Evolutionary conservation across 257 asterid genomes (phyloP).

Genomic region (Nicotiana benthamiana): DNA sequence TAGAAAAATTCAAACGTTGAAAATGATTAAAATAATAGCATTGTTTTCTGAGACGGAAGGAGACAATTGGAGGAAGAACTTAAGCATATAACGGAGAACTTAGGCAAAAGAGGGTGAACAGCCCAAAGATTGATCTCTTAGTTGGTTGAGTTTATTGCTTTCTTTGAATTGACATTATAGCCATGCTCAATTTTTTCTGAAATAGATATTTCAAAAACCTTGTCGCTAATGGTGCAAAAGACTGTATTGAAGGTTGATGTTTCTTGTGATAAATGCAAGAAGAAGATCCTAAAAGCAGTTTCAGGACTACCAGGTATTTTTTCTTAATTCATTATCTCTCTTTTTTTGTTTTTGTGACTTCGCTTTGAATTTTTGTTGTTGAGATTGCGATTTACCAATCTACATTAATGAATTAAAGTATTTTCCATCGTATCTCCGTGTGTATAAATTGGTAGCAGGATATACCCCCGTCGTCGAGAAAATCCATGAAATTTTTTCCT

Average conservation of each 20-base stretch:
- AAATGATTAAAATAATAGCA: background rate
- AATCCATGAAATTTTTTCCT: no score
- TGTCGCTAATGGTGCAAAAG: slow-evolving; percentile 32
- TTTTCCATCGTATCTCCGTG: background rate
- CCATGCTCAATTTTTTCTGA: background rate
- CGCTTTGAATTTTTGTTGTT: background rate
- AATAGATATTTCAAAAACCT: background rate
- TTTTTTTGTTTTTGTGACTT: background rate
- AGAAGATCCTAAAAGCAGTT: slow-evolving; percentile 42
- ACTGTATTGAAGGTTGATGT: slow-evolving; percentile 45
- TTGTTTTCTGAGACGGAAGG: background rate
- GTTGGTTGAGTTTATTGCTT: background rate
- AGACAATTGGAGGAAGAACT: background rate
- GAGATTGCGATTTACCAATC: background rate
- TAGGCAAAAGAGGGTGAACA: slow-evolving; percentile 25
- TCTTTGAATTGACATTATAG: background rate
- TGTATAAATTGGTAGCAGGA: background rate
- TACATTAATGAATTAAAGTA: background rate
- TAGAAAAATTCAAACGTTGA: background rate
- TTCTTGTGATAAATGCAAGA: slow-evolving; percentile 46
- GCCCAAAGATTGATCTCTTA: slow-evolving; percentile 10
- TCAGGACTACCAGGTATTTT: slow-evolving; percentile 35
- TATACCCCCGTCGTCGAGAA: no score
- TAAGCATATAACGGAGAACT: background rate
- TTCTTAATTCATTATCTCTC: background rate